Evolutionary conservation across 495 filamentous ascomycete species (phyloP).

Genomic region (Annulohypoxylon nitens): DNA sequence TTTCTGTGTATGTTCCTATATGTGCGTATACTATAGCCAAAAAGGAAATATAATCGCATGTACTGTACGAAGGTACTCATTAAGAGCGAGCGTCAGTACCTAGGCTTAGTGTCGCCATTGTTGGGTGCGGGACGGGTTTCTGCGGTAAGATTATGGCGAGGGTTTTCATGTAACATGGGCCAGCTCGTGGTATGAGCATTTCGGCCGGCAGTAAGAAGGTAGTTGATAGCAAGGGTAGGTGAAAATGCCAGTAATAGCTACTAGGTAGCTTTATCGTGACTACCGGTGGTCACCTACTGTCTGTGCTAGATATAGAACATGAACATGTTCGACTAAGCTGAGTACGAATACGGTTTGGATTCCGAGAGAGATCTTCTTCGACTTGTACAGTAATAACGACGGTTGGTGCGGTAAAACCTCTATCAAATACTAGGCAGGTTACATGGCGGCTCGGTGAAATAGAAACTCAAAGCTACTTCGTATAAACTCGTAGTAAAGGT

Average conservation of each 20-base stretch:
- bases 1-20: constrained; percentile 14
- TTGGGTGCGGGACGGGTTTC: constrained; percentile 21
- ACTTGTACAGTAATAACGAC: constrained; percentile 23
- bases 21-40: constrained; percentile 12
- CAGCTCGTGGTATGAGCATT: constrained; percentile 25
- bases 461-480: constrained; percentile 26
- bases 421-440: constrained; percentile 35
- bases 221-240: constrained; percentile 17
- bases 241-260: background rate
- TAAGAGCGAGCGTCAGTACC: constrained; percentile 4
- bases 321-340: constrained; percentile 45
- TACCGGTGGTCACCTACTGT: constrained; percentile 12
- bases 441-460: constrained; percentile 28
- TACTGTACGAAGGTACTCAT: constrained; percentile 9
- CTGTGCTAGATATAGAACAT: constrained; percentile 32
- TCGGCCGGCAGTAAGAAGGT: constrained; percentile 35
- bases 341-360: constrained; percentile 29
- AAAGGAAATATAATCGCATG: constrained; percentile 6
- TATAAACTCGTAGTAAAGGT: background rate
- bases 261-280: background rate
- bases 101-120: background rate
- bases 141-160: constrained; percentile 42
- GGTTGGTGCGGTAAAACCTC: constrained; percentile 25
- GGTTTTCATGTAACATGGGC: constrained; percentile 21
- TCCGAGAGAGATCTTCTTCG: constrained; percentile 9